These are phyloP conservation scores for Alternaria sp. DNA, from an alignment of 2,329 filamentous ascomycete genomes.

Conservation along the genomic window DNA sequence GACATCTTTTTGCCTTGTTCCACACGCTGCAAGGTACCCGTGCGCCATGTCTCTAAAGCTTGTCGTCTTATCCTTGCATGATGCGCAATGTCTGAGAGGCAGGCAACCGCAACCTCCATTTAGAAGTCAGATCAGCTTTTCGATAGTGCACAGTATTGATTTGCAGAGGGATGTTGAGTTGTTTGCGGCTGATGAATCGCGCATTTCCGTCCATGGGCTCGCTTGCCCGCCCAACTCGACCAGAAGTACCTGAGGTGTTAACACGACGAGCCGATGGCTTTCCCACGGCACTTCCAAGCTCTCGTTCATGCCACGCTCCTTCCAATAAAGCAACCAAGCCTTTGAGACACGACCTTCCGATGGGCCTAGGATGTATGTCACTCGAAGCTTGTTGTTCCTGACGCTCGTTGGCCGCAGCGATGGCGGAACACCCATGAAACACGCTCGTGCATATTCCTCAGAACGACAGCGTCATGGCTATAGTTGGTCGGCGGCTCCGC, in stretches of 20 bases:
- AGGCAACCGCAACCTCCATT: neutral
- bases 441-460: constrained; percentile 15
- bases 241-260: neutral
- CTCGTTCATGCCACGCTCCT: neutral
- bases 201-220: neutral
- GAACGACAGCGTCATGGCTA: constrained; percentile 17
- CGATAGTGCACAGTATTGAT: neutral
- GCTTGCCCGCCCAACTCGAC: neutral
- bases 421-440: constrained; percentile 30
- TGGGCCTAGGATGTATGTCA: constrained; percentile 4
- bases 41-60: neutral
- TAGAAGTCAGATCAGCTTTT: neutral
- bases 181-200: neutral
- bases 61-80: neutral
- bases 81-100: neutral
- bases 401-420: constrained; percentile 17
- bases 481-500: constrained; percentile 13
- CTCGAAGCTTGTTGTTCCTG: constrained; percentile 24
- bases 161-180: neutral
- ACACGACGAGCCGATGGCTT: neutral
- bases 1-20: neutral
- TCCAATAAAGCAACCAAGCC: constrained; percentile 16
- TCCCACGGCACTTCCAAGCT: neutral
- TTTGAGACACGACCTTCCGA: constrained; percentile 14
- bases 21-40: constrained; percentile 10